Evolutionary conservation across 129 eudicot species (phyloP), one percentile per base, ranked within the genome.

Genomic region (Chrysanthemum lavandulifolium): DNA sequence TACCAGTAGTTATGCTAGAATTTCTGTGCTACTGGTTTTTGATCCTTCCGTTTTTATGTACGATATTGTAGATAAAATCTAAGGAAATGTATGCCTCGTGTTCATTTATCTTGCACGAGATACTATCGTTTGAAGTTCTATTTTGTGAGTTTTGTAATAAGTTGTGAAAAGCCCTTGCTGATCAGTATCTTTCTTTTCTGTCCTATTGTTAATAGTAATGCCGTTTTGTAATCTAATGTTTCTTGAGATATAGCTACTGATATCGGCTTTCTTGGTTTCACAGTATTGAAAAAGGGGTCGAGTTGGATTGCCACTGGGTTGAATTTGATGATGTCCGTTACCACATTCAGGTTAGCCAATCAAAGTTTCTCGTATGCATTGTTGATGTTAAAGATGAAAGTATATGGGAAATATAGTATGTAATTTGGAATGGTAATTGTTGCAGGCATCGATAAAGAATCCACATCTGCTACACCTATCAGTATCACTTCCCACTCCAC

Each of bases 241-340:
- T 40, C 72, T 63, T 63, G 36, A 67, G 53, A 48, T 16, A 36
- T 74, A 73, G 76, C 65, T 61, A 62, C 55, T 78, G 57, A 69
- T 53, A 21, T 74, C 70, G 1, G n/a, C 50, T 64, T 55, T 68
- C 21, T 45, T 71, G 23, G 25, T 75, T 59, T 43, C 79, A 65
- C 90, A 94, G 97, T 81, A 91, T 88, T 76, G 98, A 90, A 7
- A 90, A 94, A 86, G 97, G 98, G 68, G 93, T 86, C 63, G 97
- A 94, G 66, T 81, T 94, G 80, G 97, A 94, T 72, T 86, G 93
- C 84, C 92, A 90, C 11, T 94, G 97, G 96, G 88, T 90, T 65
- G 98, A 94, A 79, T 94, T 94, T 80, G 97, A 84, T 80, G 98
- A 94, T 63, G 88, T 94, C 19, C 95, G 97, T 29, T 94, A 87